These are phyloP conservation scores for Serendipita sp. DNA, from an alignment of 768 basidiomycete genomes.

Conservation along the genomic window DNA sequence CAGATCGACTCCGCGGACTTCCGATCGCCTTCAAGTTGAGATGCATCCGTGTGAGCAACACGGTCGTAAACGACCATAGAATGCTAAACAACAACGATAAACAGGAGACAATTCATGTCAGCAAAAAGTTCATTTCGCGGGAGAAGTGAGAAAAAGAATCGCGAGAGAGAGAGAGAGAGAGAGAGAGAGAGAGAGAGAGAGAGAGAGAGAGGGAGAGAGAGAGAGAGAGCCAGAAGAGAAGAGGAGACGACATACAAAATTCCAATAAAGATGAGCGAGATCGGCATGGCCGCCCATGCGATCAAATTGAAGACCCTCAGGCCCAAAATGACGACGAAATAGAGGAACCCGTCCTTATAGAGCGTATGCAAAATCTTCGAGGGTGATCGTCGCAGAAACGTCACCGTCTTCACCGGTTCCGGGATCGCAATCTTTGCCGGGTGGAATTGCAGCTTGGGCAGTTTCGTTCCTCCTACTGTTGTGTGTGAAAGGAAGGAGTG, in stretches of 20 bases:
- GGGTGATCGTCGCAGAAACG: not conserved
- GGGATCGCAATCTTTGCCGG: no score
- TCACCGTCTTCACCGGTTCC: no score
- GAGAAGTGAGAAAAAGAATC: not conserved
- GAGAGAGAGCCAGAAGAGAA: not conserved
- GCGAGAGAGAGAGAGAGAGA: no score
- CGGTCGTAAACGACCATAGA: slow-evolving; percentile 3
- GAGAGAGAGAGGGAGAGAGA: not conserved
- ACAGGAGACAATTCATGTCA: no score
- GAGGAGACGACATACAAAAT: not conserved
- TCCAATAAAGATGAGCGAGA: not conserved
- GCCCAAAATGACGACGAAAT: not conserved
- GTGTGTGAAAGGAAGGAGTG: no score
- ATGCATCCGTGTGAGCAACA: not conserved
- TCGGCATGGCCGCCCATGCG: not conserved
- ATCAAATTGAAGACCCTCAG: not conserved
- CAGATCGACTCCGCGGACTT: not conserved
- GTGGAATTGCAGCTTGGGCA: no score
- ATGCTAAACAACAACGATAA: not conserved
- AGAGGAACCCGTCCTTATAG: not conserved
- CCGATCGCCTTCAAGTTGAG: slow-evolving; percentile 1
- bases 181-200: no score
- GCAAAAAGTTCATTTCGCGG: no score
- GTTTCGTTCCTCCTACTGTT: no score
- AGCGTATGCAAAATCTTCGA: not conserved